Base-by-base conservation (phyloP, 2,329 filamentous ascomycete genomes). In the Alternaria burnsii region DNA sequence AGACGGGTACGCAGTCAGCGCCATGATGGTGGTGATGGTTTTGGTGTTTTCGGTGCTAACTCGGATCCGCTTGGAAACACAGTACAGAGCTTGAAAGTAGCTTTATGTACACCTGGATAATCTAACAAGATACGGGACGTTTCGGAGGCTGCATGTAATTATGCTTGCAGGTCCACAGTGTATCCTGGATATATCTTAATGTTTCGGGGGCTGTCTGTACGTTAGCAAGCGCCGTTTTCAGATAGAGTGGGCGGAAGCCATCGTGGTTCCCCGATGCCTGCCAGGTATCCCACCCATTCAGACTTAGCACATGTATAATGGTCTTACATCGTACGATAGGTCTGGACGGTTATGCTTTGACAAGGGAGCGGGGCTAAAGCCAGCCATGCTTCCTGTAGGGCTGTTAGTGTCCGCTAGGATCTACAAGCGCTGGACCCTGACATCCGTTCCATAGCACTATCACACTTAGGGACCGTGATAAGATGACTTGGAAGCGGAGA, bases 401-500 rank as follows among this genome's bases (percentile, higher is more conserved):
- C 57, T 56, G 52, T 32, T 57, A 57, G 61, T 41, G 61, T 44
- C 53, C 57, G 48, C 36, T 34, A 50, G 28, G 43, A 50, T 60
- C 40, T 50, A 28, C 38, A 32, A 46, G 56, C 8, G 20, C 28
- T 54, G 48, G 48, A 63, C 61, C 52, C 61, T 63, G 42, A 61
- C 20, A n/a, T 60, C 18, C 36, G 8, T n/a, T 14, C 26, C 28
- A 11, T 32, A 44, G 20, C 57, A 48, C 61, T 61, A 61, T 12
- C 18, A 44, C 53, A 11, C 28, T 38, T 44, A 36, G 41, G 41
- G 43, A 47, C 24, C n/a, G 30, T 52, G 38, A 44, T 48, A 54
- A 52, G 42, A 42, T 54, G 36, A 40, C 24, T 28, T n/a, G 20
- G 52, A 28, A 16, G 18, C 32, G 38, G 12, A 38, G 30, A 18